A percentile compares a stretch with the other conserved stretches of the same genome.
Conservation (phyloP, 2,329 filamentous ascomycete genomes). For the Colletotrichum theobromicola region DNA sequence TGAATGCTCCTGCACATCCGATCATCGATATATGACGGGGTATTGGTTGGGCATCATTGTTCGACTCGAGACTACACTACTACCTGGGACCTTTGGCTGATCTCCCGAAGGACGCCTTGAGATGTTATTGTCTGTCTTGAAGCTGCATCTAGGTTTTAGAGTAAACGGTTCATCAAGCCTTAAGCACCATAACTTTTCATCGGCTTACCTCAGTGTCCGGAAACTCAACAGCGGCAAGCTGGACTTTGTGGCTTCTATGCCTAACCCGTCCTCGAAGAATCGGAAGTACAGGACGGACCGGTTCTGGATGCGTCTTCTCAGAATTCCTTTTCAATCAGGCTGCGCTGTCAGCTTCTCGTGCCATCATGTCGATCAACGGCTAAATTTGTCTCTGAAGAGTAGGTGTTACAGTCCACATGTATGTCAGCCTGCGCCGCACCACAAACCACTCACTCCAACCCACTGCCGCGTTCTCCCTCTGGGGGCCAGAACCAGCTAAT, state of each 20-base stretch:
- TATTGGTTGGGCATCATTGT: neutral
- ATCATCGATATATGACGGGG: neutral
- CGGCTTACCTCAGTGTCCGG: neutral
- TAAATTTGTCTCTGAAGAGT: neutral
- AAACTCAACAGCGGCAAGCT: neutral
- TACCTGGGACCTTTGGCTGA: neutral
- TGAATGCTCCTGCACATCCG: too few relatives aligned
- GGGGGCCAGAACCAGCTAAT: neutral
- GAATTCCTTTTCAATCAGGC: neutral
- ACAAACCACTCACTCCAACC: neutral
- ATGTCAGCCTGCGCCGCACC: neutral
- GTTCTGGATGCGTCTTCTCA: neutral
- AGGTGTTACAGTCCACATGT: too few relatives aligned
- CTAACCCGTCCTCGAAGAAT: neutral
- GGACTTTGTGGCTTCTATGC: neutral
- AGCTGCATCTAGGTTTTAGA: fast-evolving
- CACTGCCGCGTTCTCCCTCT: neutral
- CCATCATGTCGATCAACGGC: neutral
- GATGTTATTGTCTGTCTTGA: neutral
- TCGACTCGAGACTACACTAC: neutral
- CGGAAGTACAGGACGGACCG: neutral
- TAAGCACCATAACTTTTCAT: neutral
- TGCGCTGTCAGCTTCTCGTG: neutral
- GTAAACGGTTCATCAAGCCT: neutral
- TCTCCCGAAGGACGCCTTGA: neutral